Evolutionary conservation across 2,329 filamentous ascomycete species (phyloP).

Genomic region (Macrophomina phaseolina): DNA sequence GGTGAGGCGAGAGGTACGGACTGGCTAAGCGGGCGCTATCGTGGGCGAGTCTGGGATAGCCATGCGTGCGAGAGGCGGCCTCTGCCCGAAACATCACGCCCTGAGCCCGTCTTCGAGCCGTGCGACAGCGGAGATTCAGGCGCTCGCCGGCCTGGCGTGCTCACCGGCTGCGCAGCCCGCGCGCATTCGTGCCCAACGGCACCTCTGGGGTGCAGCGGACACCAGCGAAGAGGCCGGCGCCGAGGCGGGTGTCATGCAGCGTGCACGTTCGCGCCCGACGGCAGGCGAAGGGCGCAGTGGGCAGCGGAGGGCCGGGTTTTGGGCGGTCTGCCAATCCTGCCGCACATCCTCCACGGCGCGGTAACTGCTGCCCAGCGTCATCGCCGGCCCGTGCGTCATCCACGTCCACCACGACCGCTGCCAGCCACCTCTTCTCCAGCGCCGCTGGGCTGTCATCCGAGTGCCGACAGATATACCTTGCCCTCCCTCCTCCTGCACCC

Average conservation of each 20-base stretch:
- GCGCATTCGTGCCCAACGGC: conserved; percentile 14
- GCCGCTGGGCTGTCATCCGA: neutral
- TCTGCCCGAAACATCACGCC: conserved; percentile 15
- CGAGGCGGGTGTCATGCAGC: neutral
- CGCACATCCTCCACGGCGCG: conserved; percentile 17
- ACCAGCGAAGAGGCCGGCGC: neutral
- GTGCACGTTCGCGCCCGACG: conserved; percentile 23
- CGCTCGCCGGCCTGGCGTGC: neutral
- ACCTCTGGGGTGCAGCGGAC: neutral
- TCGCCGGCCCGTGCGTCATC: conserved; percentile 5
- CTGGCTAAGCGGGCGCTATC: conserved; percentile 5
- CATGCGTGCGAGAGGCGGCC: conserved; percentile 4
- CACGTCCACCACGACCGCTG: neutral
- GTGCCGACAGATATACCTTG: conserved; percentile 13
- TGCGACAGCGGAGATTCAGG: conserved; percentile 10
- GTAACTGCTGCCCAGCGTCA: conserved; percentile 15
- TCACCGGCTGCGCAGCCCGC: neutral
- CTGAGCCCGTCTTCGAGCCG: conserved; percentile 14
- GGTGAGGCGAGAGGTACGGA: conserved; percentile 12
- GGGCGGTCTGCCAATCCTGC: conserved; percentile 21
- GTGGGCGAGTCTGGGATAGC: conserved; percentile 23
- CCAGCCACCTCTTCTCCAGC: neutral
- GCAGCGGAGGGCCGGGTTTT: conserved; percentile 5
- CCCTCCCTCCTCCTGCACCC: neutral
- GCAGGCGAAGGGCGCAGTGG: conserved; percentile 10